These are phyloP conservation scores for Marasmius fiardii DNA, from an alignment of 1,284 basidiomycete genomes.

Conservation along the genomic window DNA sequence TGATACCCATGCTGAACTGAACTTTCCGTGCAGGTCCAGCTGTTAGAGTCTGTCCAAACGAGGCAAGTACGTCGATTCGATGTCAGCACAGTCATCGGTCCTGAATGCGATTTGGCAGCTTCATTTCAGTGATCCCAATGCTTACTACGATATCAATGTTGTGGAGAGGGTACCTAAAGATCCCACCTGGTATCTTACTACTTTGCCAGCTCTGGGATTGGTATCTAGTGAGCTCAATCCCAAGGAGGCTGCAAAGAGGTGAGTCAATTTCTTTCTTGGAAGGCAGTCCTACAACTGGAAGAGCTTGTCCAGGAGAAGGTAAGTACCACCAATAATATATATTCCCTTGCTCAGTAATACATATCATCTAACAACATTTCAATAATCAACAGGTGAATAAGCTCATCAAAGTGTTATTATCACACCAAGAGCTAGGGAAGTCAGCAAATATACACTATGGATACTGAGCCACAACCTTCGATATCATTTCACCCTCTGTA, in stretches of 20 bases:
- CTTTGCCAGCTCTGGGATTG: neutral
- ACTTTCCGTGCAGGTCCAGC: neutral
- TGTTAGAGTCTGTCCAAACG: neutral
- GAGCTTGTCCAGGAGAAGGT: neutral
- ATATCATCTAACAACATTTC: too few relatives aligned
- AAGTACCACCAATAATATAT: neutral
- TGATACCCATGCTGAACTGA: too few relatives aligned
- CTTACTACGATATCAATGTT: neutral
- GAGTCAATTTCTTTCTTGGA: neutral
- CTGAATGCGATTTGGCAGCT: neutral
- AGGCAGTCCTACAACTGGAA: neutral
- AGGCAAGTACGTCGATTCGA: too few relatives aligned
- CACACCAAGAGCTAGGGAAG: neutral
- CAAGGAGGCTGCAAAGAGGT: neutral
- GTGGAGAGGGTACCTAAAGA: neutral
- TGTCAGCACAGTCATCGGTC: too few relatives aligned
- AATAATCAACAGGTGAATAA: neutral
- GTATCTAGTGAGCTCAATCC: neutral
- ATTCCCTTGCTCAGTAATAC: neutral
- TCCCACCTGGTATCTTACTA: neutral
- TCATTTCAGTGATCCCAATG: neutral
- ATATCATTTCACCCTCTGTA: conserved; percentile 24
- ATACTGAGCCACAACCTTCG: conserved; percentile 17
- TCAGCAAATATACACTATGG: conserved; percentile 11
- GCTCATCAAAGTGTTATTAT: neutral